Conservation (phyloP, 208 protist species). For the Leishmania arabica region DNA sequence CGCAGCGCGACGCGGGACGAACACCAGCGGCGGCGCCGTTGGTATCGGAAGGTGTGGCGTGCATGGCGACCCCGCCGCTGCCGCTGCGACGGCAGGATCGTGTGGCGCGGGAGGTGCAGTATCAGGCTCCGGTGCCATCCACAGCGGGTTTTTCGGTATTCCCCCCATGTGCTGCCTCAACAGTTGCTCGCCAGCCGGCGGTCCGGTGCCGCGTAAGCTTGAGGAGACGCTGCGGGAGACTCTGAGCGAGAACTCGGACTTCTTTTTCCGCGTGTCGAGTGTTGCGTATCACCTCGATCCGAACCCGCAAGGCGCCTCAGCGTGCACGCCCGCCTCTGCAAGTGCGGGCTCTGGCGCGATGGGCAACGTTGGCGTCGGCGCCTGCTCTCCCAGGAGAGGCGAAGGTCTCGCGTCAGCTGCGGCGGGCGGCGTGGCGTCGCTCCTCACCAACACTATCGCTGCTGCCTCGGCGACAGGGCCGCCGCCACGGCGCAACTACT, state of each 20-base stretch:
- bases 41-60: not conserved
- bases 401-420: constrained; percentile 11
- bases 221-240: constrained; percentile 26
- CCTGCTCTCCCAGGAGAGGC: not conserved
- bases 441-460: constrained; percentile 21
- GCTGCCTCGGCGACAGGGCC: not conserved
- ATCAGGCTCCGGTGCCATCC: not conserved
- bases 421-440: constrained; percentile 19
- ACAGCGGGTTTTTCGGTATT: constrained; percentile 2
- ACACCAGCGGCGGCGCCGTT: constrained; percentile 11
- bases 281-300: constrained; percentile 38
- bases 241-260: constrained; percentile 30
- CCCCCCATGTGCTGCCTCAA: not conserved
- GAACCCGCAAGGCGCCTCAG: not conserved
- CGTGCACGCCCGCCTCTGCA: constrained; percentile 6
- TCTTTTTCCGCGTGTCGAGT: constrained; percentile 44
- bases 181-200: not conserved
- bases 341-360: not conserved
- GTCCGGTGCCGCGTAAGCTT: constrained; percentile 5
- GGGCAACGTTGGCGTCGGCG: not conserved
- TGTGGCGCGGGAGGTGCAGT: not conserved
- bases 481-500: constrained; percentile 25
- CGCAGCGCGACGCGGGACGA: constrained; percentile 14
- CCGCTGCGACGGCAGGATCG: not conserved
- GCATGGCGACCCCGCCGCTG: not conserved